A percentile compares a stretch with the other conserved stretches of the same genome.
Conservation (phyloP, 176 grass and related monocot species). For the Coix lacrymajobi region DNA sequence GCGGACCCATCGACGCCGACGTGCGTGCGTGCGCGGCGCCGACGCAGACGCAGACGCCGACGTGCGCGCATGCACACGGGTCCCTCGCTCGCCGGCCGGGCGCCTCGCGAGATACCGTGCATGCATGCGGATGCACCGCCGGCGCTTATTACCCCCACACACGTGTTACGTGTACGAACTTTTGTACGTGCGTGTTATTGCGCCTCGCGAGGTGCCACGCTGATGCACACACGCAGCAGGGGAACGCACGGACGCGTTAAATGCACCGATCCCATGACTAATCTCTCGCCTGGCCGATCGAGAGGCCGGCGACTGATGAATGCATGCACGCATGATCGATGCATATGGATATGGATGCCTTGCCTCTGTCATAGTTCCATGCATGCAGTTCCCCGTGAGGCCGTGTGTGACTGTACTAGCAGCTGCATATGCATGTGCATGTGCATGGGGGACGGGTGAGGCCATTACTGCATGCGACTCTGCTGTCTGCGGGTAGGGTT, state of each 20-base stretch:
- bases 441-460: not conserved
- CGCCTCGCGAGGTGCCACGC: not conserved
- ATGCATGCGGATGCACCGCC: not conserved
- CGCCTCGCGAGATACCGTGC: not conserved
- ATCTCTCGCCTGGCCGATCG: not conserved
- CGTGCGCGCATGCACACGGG: not conserved
- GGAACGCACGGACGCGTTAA: constrained; percentile 4
- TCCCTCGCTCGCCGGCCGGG: not conserved
- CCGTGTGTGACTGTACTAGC: not conserved
- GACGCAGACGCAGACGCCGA: not conserved
- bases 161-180: not conserved
- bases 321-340: not conserved
- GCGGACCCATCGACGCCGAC: not conserved
- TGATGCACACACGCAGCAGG: not conserved
- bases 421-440: not conserved
- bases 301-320: not conserved
- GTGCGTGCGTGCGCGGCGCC: not conserved
- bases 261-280: not conserved
- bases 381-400: constrained; percentile 30
- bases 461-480: constrained; percentile 2
- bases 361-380: not conserved
- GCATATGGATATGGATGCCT: not conserved
- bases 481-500: not conserved
- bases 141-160: not conserved
- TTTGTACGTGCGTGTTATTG: too few relatives aligned